phyloP scores from a whole-genome alignment of 148 eudicot genomes.

The Rhododendron simsii region DNA sequence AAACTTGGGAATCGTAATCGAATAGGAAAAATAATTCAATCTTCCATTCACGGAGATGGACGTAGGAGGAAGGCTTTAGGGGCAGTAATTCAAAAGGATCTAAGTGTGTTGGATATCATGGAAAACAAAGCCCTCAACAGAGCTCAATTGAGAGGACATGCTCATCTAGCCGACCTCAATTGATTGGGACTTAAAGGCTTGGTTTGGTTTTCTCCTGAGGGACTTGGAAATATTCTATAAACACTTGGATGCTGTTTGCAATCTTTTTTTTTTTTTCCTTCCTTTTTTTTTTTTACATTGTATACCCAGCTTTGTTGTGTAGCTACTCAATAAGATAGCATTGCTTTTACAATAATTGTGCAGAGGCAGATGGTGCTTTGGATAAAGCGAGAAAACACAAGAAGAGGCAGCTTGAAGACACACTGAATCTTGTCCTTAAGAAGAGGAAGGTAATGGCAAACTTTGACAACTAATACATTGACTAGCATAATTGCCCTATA shows the following conservation, averaged over 20 bases:
- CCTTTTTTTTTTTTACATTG: not conserved
- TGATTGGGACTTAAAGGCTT: not conserved
- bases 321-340: not conserved
- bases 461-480: not conserved
- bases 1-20: not conserved
- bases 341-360: slow-evolving; percentile 5
- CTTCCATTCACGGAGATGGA: not conserved
- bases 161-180: not conserved
- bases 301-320: not conserved
- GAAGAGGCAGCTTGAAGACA: slow-evolving; percentile 96
- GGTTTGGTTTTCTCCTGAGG: not conserved
- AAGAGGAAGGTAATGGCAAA: slow-evolving; percentile 63
- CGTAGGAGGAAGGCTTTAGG: not conserved
- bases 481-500: not conserved
- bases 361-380: slow-evolving; percentile 99
- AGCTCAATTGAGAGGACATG: not conserved
- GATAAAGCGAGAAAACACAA: slow-evolving; percentile 98
- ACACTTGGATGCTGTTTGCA: not conserved
- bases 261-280: not conserved
- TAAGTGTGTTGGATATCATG: not conserved
- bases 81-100: not conserved
- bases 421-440: slow-evolving; percentile 73
- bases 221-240: not conserved
- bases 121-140: not conserved
- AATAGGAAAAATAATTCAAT: not conserved